These are phyloP conservation scores for Penicillium bovifimosum DNA, from an alignment of 495 filamentous ascomycete species.

Conservation along the genomic window DNA sequence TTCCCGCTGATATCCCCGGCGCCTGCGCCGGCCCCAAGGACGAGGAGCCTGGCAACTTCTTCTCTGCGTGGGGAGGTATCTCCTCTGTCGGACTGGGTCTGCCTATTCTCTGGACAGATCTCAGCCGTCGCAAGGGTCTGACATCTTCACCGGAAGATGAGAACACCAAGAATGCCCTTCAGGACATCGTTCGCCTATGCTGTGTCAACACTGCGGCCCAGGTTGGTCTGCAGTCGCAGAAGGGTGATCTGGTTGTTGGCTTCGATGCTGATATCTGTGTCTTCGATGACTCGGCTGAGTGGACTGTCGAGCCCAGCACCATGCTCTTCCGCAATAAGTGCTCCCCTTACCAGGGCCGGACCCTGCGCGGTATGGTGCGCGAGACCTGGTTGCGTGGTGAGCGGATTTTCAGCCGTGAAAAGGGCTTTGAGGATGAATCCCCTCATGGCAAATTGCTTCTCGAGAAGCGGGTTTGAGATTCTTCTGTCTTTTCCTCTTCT, in stretches of 20 bases:
- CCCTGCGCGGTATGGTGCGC: slow-evolving; percentile 70
- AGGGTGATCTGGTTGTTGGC: slow-evolving; percentile 77
- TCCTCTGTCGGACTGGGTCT: slow-evolving; percentile 89
- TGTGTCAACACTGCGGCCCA: slow-evolving; percentile 83
- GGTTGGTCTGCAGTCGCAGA: slow-evolving; percentile 76
- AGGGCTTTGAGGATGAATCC: slow-evolving; percentile 55
- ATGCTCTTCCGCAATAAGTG: slow-evolving; percentile 97
- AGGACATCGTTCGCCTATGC: slow-evolving; percentile 81
- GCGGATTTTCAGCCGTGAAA: slow-evolving; percentile 61
- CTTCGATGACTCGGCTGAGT: slow-evolving; percentile 79
- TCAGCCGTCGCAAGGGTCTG: slow-evolving; percentile 50
- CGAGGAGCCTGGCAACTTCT: slow-evolving; percentile 66
- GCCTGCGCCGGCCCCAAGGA: slow-evolving; percentile 26
- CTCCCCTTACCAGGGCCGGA: slow-evolving; percentile 84
- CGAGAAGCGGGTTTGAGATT: slow-evolving; percentile 46
- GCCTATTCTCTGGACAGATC: slow-evolving; percentile 83
- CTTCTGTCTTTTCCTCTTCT: slow-evolving; percentile 22
- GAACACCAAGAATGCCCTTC: slow-evolving; percentile 44
- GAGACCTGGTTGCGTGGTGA: slow-evolving; percentile 87
- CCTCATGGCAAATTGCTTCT: slow-evolving; percentile 58
- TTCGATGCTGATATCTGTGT: slow-evolving; percentile 91
- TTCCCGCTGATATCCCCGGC: slow-evolving; percentile 60
- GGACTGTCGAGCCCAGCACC: slow-evolving; percentile 56
- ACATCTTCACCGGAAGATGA: slow-evolving; percentile 35
- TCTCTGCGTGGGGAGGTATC: slow-evolving; percentile 93